Base-by-base conservation (phyloP, 768 basidiomycete genomes). In the Termitomyces titanicus region DNA sequence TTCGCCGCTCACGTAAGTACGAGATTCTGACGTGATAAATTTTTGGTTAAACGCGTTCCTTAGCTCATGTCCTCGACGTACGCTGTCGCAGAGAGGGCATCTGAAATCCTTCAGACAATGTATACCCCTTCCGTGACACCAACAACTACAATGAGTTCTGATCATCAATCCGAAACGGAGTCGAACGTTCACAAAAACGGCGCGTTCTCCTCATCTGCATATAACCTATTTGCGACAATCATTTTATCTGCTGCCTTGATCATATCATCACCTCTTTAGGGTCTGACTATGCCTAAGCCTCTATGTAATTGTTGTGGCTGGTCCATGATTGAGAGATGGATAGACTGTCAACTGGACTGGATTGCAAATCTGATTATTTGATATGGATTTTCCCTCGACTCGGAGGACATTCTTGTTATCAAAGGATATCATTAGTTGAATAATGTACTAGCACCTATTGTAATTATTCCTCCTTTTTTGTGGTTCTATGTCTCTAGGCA, bases 1-100 rank as follows among this genome's bases (percentile, higher is more conserved):
- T 61, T 66, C 8, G 53, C 64, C 22, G 55, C 61, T 42, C 67
- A 68, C 54, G 66, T 68, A 56, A 40, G 61, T 60, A 29, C 29
- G 37, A 29, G 18, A n/a, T 15, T 40, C 12, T 6, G 9, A 15
- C 1, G 7, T 7, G 35, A 6, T 9, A 31, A 7, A 3, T 15
- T 22, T 29, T 8, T 34, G 4, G 18, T 37, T 50, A 5, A 33
- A 35, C 22, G 11, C 25, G 6, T 29, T 48, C 29, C 27, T 6
- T 22, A 60, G 59, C 51, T 60, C 15, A 40, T 46, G 33, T 34
- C 59, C 4, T 43, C 52, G 10, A 56, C 59, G 1, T 60, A 50
- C 33, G 59, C 51, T 6, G 33, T 60, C n/a, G 59, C 59, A 38
- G 55, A 60, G 38, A 53, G 44, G 15, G 54, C 50, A 24, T 44